These are phyloP conservation scores for Proliferodiscus dingleyae DNA, from an alignment of 2,329 filamentous ascomycete genomes.

Conservation along the genomic window DNA sequence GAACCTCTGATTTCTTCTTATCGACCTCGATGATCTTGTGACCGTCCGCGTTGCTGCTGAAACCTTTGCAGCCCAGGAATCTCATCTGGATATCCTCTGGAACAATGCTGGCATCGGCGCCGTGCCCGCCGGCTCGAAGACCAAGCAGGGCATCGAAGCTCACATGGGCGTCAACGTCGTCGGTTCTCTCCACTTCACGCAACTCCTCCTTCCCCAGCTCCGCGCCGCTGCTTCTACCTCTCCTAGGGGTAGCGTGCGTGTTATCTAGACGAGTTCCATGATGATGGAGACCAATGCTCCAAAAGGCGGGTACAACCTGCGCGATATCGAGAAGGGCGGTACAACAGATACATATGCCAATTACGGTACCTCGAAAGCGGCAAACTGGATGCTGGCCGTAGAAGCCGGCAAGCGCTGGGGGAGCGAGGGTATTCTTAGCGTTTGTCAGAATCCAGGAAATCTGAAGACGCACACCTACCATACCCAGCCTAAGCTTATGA, in stretches of 20 bases:
- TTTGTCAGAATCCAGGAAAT: constrained; percentile 19
- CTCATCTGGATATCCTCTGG: constrained; percentile 37
- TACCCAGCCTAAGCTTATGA: not conserved
- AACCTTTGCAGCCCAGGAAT: constrained; percentile 29
- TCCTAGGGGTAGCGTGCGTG: constrained; percentile 5
- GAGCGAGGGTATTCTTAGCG: constrained; percentile 12
- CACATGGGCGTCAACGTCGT: constrained; percentile 33
- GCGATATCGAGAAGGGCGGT: constrained; percentile 10
- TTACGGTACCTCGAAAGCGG: constrained; percentile 17
- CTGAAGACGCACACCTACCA: constrained; percentile 10
- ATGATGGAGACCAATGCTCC: constrained; percentile 16
- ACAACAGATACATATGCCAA: not conserved
- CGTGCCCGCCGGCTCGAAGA: constrained; percentile 1
- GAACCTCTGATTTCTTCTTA: too few relatives aligned
- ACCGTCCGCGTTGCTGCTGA: constrained; percentile 26
- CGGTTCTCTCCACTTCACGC: constrained; percentile 31
- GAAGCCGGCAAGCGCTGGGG: constrained; percentile 11
- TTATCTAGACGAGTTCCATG: constrained; percentile 29
- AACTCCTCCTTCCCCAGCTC: constrained; percentile 30
- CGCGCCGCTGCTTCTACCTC: not conserved
- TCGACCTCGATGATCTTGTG: constrained; percentile 28
- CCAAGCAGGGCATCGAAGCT: constrained; percentile 27
- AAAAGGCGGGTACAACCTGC: constrained; percentile 10
- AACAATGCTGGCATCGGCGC: constrained; percentile 38
- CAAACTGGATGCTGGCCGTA: constrained; percentile 10